These are phyloP conservation scores for Podospora pseudocomata DNA, from an alignment of 495 filamentous ascomycete species.

Conservation along the genomic window DNA sequence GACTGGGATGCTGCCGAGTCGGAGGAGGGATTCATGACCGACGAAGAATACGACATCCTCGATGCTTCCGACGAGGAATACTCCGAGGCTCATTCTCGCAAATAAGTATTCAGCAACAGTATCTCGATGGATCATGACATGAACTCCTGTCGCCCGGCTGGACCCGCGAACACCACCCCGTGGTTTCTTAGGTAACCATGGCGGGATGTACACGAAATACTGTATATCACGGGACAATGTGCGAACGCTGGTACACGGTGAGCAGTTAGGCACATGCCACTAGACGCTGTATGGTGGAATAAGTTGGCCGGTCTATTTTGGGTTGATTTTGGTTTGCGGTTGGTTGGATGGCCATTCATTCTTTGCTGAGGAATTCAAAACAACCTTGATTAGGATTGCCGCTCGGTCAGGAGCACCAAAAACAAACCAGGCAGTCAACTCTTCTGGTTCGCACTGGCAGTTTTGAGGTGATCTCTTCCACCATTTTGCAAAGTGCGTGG, in stretches of 20 bases:
- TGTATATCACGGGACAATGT: background rate
- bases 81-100: constrained; percentile 40
- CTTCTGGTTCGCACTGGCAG: background rate
- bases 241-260: background rate
- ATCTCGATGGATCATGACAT: background rate
- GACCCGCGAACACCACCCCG: background rate
- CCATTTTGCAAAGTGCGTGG: background rate
- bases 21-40: constrained; percentile 75
- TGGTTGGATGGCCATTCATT: background rate
- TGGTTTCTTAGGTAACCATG: background rate
- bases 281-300: background rate
- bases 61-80: constrained; percentile 93
- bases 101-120: constrained; percentile 25
- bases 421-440: background rate
- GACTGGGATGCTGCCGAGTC: constrained; percentile 60
- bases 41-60: constrained; percentile 96
- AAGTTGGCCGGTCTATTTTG: background rate
- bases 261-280: background rate
- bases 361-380: background rate
- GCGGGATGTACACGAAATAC: background rate
- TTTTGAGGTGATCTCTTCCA: background rate
- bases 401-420: background rate
- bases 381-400: background rate
- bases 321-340: background rate
- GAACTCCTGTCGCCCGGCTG: background rate